These are phyloP conservation scores for Verticillium alfalfae DNA, from an alignment of 2,329 filamentous ascomycete species.

Conservation along the genomic window DNA sequence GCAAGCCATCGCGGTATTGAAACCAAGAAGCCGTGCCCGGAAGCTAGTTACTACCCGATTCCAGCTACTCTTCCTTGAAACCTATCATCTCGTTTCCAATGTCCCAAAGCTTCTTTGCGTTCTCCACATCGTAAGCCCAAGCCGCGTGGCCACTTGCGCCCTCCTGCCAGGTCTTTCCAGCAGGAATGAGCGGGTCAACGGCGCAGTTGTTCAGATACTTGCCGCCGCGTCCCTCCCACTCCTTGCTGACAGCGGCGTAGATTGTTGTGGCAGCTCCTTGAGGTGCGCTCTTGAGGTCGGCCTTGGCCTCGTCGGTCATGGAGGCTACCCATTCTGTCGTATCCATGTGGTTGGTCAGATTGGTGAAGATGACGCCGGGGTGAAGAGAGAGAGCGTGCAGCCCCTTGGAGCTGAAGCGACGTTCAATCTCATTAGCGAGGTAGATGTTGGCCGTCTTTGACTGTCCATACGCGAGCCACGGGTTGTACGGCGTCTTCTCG, in stretches of 20 bases:
- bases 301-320: background rate
- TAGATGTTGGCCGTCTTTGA: slow-evolving; percentile 46
- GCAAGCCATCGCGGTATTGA: too few relatives aligned
- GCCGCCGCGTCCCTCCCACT: slow-evolving; percentile 38
- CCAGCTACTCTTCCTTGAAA: too few relatives aligned
- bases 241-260: slow-evolving; percentile 32
- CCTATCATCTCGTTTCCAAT: too few relatives aligned
- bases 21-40: too few relatives aligned
- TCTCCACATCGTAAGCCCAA: too few relatives aligned
- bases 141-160: too few relatives aligned
- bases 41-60: too few relatives aligned
- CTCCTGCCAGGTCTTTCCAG: too few relatives aligned
- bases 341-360: background rate
- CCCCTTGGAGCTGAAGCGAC: slow-evolving; percentile 34
- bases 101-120: too few relatives aligned
- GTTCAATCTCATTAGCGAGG: slow-evolving; percentile 44
- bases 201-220: slow-evolving; percentile 37
- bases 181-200: too few relatives aligned
- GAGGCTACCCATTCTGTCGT: background rate
- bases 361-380: slow-evolving; percentile 9
- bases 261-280: slow-evolving; percentile 44
- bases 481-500: slow-evolving; percentile 23
- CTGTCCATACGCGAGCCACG: slow-evolving; percentile 36
- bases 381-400: slow-evolving; percentile 29
- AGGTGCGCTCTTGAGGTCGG: slow-evolving; percentile 13